Percentiles rank a stretch among this genome's conserved stretches.
phyloP scores from a whole-genome alignment of 768 basidiomycete species.

The Cantharellus anzutake region DNA sequence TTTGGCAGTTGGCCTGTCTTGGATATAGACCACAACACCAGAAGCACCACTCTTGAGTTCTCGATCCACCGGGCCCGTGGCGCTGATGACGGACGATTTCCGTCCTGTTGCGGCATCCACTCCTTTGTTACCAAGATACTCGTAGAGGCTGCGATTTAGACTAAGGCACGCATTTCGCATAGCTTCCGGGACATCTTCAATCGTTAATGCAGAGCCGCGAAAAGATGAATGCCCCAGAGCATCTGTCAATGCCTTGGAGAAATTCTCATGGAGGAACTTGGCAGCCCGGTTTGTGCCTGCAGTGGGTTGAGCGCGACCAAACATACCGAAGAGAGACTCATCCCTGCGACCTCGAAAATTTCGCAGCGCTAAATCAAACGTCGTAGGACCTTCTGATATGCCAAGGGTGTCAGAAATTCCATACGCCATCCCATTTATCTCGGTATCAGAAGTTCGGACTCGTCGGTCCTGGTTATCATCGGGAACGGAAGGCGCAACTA shows the following conservation, averaged over 20 bases:
- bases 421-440: conserved; percentile 83
- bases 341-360: conserved; percentile 58
- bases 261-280: conserved; percentile 71
- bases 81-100: conserved; percentile 57
- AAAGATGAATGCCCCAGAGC: conserved; percentile 34
- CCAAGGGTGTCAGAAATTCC: conserved; percentile 92
- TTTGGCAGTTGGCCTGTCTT: conserved; percentile 19
- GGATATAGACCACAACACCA: conserved; percentile 72
- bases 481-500: conserved; percentile 35
- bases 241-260: conserved; percentile 37
- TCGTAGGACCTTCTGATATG: conserved; percentile 53
- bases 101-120: conserved; percentile 19
- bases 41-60: conserved; percentile 55
- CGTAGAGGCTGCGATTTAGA: conserved; percentile 67
- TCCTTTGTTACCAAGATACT: conserved; percentile 25
- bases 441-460: conserved; percentile 76
- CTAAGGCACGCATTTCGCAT: conserved; percentile 73
- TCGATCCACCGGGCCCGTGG: conserved; percentile 19
- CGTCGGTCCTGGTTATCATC: conserved; percentile 64
- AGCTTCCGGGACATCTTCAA: conserved; percentile 50
- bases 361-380: conserved; percentile 84
- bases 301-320: conserved; percentile 52
- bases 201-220: conserved; percentile 13
- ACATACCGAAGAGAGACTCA: conserved; percentile 92
- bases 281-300: conserved; percentile 25